Percentiles rank a stretch among this genome's conserved stretches.
phyloP scores from a whole-genome alignment of 208 protist species.

The Entamoeba invadens region DNA sequence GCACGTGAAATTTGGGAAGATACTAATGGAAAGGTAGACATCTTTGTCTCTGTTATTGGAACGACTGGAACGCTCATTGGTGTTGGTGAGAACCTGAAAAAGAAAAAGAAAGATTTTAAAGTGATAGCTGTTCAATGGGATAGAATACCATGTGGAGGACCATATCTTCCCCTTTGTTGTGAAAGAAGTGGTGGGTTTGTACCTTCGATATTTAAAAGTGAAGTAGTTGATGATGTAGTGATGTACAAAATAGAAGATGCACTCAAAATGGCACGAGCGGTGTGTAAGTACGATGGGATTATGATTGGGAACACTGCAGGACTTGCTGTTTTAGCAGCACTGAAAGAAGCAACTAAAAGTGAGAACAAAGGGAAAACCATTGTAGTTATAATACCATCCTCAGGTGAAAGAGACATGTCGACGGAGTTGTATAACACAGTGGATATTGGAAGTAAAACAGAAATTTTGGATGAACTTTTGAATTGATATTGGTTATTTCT shows the following conservation, averaged over 20 bases:
- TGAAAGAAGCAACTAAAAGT: not conserved
- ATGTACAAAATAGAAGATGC: not conserved
- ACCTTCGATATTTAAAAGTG: not conserved
- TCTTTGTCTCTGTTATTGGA: conserved; percentile 7
- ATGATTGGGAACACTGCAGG: not conserved
- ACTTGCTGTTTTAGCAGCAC: not conserved
- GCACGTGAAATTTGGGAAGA: conserved; percentile 5
- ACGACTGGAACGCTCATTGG: conserved; percentile 16
- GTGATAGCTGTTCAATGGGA: not conserved
- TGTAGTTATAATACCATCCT: not conserved
- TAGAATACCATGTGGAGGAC: not conserved
- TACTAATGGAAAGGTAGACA: not conserved
- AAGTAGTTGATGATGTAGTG: not conserved
- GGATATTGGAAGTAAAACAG: not conserved
- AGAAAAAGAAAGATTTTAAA: not conserved
- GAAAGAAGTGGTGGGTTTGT: conserved; percentile 1
- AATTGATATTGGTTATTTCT: too few relatives aligned
- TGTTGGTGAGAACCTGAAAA: not conserved
- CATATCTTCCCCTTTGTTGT: too few relatives aligned
- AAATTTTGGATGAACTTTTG: not conserved
- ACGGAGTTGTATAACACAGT: not conserved
- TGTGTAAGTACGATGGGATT: not conserved
- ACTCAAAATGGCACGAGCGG: not conserved
- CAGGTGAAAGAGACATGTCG: not conserved
- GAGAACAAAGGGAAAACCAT: not conserved